Conservation (phyloP, 2,329 filamentous ascomycete genomes). For the Colletotrichum gigasporum region DNA sequence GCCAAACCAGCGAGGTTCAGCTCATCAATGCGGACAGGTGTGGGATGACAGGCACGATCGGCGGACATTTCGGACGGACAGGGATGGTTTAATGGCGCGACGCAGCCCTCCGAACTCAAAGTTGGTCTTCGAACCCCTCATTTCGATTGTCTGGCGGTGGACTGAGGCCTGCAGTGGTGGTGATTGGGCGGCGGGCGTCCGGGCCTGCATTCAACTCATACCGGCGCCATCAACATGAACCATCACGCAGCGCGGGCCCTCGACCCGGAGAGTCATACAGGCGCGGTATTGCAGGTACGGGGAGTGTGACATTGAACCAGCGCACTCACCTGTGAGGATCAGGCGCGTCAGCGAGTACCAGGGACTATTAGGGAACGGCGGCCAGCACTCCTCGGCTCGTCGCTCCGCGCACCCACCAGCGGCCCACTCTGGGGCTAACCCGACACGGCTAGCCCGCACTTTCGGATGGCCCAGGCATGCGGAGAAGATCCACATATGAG, state of each 20-base stretch:
- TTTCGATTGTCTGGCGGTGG: background rate
- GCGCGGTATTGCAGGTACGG: constrained; percentile 16
- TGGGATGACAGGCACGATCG: constrained; percentile 20
- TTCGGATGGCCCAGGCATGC: constrained; percentile 13
- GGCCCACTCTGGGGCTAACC: background rate
- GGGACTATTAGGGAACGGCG: background rate
- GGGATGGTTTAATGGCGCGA: background rate
- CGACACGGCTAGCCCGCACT: background rate
- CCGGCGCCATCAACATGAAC: constrained; percentile 13
- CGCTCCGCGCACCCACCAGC: constrained; percentile 20
- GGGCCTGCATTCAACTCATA: background rate
- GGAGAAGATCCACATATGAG: constrained; percentile 17
- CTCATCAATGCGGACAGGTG: background rate
- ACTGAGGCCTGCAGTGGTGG: background rate
- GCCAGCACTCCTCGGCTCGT: constrained; percentile 21
- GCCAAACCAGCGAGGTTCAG: background rate
- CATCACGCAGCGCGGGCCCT: constrained; percentile 15
- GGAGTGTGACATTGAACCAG: constrained; percentile 7
- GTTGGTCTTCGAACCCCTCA: constrained; percentile 1
- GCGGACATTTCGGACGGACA: constrained; percentile 16
- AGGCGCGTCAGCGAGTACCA: background rate
- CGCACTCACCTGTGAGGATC: background rate
- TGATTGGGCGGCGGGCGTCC: constrained; percentile 14
- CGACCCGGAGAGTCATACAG: constrained; percentile 24
- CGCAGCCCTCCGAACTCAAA: constrained; percentile 2